Conservation (phyloP, 495 filamentous ascomycete species). For the Pyronema domesticum region DNA sequence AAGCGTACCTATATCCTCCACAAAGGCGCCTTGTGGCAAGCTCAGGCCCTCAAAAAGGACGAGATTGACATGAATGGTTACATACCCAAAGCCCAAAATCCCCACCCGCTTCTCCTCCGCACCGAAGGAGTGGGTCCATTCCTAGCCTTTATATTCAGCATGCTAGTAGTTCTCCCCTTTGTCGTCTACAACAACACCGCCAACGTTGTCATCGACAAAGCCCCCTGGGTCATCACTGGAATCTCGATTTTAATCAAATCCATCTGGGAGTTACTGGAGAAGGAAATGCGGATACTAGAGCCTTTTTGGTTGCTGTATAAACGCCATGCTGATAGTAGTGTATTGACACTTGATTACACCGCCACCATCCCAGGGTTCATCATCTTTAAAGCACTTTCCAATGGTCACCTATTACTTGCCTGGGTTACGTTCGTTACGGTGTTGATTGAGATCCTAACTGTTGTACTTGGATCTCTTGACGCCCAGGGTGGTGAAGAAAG, state of each 20-base stretch:
- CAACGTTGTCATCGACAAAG: slow-evolving; percentile 37
- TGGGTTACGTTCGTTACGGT: slow-evolving; percentile 44
- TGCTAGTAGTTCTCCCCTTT: slow-evolving; percentile 35
- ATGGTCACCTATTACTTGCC: slow-evolving; percentile 44
- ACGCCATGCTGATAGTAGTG: slow-evolving; percentile 43
- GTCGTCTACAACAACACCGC: slow-evolving; percentile 37
- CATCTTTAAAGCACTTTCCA: slow-evolving; percentile 39
- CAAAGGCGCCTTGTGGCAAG: slow-evolving; percentile 46
- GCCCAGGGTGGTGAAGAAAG: slow-evolving; percentile 44
- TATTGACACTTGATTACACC: slow-evolving; percentile 53
- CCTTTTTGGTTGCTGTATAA: slow-evolving; percentile 51
- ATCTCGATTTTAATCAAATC: slow-evolving; percentile 48
- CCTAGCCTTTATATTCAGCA: slow-evolving; percentile 27
- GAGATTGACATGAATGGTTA: slow-evolving; percentile 16
- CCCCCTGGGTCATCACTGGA: slow-evolving; percentile 46
- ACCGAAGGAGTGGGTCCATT: slow-evolving; percentile 40
- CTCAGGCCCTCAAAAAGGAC: slow-evolving; percentile 28
- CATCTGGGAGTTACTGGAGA: slow-evolving; percentile 51
- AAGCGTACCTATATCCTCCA: slow-evolving; percentile 48
- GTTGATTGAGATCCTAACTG: slow-evolving; percentile 48
- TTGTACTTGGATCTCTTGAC: slow-evolving; percentile 44
- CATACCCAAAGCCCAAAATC: slow-evolving; percentile 37
- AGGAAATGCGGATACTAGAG: slow-evolving; percentile 53
- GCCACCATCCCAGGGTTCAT: slow-evolving; percentile 50
- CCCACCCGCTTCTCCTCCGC: slow-evolving; percentile 53